Percentiles rank a stretch among this genome's conserved stretches.
phyloP scores from a whole-genome alignment of 805 yeast species.

The Sugiyamaella qingdaonensis region DNA sequence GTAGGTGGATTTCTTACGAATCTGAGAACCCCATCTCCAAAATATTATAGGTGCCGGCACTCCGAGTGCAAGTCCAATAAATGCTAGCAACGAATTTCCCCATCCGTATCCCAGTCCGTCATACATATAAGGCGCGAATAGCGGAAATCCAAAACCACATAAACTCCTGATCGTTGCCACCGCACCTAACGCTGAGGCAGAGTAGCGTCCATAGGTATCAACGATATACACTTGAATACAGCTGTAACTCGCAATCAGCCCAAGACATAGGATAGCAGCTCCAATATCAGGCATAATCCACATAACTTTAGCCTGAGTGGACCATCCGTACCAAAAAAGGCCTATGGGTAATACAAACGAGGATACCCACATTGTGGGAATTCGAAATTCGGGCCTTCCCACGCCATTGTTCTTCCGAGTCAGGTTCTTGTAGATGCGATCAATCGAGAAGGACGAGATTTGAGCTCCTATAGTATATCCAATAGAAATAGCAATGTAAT shows the following conservation, averaged over 20 bases:
- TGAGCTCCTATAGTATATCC: slow-evolving; percentile 51
- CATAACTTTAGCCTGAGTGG: slow-evolving; percentile 50
- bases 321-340: slow-evolving; percentile 69
- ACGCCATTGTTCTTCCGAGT: slow-evolving; percentile 46
- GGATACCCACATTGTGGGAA: slow-evolving; percentile 51
- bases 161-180: slow-evolving; percentile 60
- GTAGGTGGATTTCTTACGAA: slow-evolving; percentile 46
- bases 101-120: slow-evolving; percentile 56
- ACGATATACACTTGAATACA: slow-evolving; percentile 61
- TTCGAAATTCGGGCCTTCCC: slow-evolving; percentile 54
- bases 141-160: slow-evolving; percentile 66
- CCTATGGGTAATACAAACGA: slow-evolving; percentile 57
- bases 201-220: slow-evolving; percentile 61
- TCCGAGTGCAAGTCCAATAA: slow-evolving; percentile 53
- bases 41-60: slow-evolving; percentile 58
- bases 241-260: slow-evolving; percentile 56
- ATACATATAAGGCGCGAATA: slow-evolving; percentile 59
- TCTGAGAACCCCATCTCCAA: slow-evolving; percentile 48
- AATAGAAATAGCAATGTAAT: slow-evolving; percentile 53
- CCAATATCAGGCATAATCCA: slow-evolving; percentile 68
- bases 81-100: slow-evolving; percentile 62
- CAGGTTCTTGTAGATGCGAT: slow-evolving; percentile 38
- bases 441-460: slow-evolving; percentile 44
- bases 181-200: slow-evolving; percentile 65
- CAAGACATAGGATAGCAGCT: slow-evolving; percentile 53